These are phyloP conservation scores for Stemphylium lycopersici DNA, from an alignment of 2,329 filamentous ascomycete species.

Conservation along the genomic window DNA sequence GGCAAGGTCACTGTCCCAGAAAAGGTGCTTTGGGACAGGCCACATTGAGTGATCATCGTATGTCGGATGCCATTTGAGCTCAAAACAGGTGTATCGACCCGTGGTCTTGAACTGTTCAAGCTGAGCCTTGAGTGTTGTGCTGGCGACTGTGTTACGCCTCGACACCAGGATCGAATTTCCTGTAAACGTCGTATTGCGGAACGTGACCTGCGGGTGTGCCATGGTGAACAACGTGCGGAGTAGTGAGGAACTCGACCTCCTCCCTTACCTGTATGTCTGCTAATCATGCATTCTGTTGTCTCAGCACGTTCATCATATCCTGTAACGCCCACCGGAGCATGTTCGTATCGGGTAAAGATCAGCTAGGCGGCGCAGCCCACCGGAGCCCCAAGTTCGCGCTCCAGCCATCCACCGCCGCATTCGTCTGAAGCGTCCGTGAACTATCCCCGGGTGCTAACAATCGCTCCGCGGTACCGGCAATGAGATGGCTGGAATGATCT, in stretches of 20 bases:
- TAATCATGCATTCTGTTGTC: too few relatives aligned
- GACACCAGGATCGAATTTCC: slow-evolving; percentile 10
- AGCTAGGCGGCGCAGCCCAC: too few relatives aligned
- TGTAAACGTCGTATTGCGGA: slow-evolving; percentile 15
- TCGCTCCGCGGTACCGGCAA: too few relatives aligned
- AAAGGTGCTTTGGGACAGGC: slow-evolving; percentile 64
- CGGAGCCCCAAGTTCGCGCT: too few relatives aligned
- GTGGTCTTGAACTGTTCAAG: slow-evolving; percentile 18
- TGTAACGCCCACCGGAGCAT: too few relatives aligned
- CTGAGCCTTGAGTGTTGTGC: slow-evolving; percentile 13
- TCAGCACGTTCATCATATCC: too few relatives aligned
- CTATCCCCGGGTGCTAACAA: too few relatives aligned
- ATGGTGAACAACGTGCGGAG: neutral
- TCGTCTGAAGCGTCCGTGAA: too few relatives aligned
- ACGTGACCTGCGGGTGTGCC: slow-evolving; percentile 12
- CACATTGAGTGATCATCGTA: slow-evolving; percentile 60
- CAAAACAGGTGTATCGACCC: slow-evolving; percentile 58
- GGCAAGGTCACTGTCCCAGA: slow-evolving; percentile 65
- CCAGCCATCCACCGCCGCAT: too few relatives aligned
- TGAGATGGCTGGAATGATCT: neutral
- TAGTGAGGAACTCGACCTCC: neutral
- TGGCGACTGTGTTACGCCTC: slow-evolving; percentile 15
- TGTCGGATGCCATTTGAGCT: slow-evolving; percentile 61
- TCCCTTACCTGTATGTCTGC: too few relatives aligned
- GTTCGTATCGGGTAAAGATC: too few relatives aligned